These are phyloP conservation scores for Penium margaritaceum DNA, from an alignment of 139 green algal genomes.

Conservation along the genomic window DNA sequence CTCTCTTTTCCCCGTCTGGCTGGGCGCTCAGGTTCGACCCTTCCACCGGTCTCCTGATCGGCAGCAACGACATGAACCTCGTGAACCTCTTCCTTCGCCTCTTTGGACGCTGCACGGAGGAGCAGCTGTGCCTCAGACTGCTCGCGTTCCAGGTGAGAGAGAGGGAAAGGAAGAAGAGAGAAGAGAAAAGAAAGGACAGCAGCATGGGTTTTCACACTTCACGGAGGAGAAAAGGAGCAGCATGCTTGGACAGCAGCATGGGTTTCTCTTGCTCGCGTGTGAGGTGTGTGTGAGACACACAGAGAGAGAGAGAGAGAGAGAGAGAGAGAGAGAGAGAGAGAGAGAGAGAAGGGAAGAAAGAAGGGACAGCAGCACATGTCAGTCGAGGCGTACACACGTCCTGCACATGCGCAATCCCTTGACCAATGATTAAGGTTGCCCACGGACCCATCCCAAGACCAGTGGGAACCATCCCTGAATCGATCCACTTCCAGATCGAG, in stretches of 20 bases:
- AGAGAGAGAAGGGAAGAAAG: not conserved
- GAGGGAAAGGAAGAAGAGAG: too few species aligned
- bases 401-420: too few species aligned
- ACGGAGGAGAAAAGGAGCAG: not conserved
- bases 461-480: too few species aligned
- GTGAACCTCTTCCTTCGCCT: slow-evolving; percentile 86
- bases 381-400: too few species aligned
- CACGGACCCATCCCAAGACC: too few species aligned
- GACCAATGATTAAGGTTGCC: too few species aligned
- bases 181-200: too few species aligned
- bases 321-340: not conserved
- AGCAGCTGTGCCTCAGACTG: slow-evolving; percentile 71
- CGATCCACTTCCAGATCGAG: too few species aligned
- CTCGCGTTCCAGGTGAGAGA: slow-evolving; percentile 73
- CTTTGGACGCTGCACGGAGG: slow-evolving; percentile 69
- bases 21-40: slow-evolving; percentile 73
- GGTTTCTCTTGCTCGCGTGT: not conserved
- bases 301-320: slow-evolving; percentile 45
- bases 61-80: slow-evolving; percentile 78
- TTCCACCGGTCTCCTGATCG: slow-evolving; percentile 64
- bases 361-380: too few species aligned
- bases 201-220: too few species aligned
- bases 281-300: not conserved
- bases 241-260: not conserved
- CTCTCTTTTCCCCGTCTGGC: too few species aligned